These are phyloP conservation scores for Zoysia matrella DNA, from an alignment of 202 grass and related monocot species.

Conservation along the genomic window DNA sequence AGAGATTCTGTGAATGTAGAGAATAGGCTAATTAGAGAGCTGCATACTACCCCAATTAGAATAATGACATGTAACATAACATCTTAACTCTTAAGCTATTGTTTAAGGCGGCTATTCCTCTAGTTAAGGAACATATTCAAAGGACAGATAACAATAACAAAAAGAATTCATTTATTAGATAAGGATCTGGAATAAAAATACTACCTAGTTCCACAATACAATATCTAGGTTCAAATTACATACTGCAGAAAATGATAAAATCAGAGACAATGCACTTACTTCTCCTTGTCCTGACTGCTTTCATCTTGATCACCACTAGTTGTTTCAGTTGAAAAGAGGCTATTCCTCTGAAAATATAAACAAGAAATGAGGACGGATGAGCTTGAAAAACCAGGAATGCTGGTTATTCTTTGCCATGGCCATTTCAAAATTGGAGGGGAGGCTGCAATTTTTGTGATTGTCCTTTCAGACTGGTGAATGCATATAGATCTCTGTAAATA, in stretches of 20 bases:
- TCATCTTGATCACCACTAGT: conserved; percentile 42
- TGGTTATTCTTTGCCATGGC: not conserved
- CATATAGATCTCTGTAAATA: not conserved
- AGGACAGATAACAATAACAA: not conserved
- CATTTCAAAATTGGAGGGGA: not conserved
- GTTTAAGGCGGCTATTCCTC: conserved; percentile 24
- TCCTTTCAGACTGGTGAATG: not conserved
- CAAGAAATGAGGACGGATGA: not conserved
- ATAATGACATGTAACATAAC: conserved; percentile 14
- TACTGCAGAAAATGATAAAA: not conserved
- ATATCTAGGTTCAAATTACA: not conserved
- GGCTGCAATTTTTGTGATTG: not conserved
- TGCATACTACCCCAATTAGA: conserved; percentile 4
- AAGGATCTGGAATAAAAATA: conserved; percentile 8
- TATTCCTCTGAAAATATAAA: conserved; percentile 57
- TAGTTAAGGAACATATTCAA: conserved; percentile 1
- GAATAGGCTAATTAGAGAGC: conserved; percentile 3
- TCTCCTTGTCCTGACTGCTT: conserved; percentile 54
- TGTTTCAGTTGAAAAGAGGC: conserved; percentile 61
- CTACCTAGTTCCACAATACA: not conserved
- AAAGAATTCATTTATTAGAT: not conserved
- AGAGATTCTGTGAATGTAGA: conserved; percentile 65
- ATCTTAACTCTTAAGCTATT: conserved; percentile 18
- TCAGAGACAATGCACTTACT: conserved; percentile 48
- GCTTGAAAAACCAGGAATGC: not conserved